Conservation (phyloP, 257 asterid genomes). For the Forsythia suspensa region DNA sequence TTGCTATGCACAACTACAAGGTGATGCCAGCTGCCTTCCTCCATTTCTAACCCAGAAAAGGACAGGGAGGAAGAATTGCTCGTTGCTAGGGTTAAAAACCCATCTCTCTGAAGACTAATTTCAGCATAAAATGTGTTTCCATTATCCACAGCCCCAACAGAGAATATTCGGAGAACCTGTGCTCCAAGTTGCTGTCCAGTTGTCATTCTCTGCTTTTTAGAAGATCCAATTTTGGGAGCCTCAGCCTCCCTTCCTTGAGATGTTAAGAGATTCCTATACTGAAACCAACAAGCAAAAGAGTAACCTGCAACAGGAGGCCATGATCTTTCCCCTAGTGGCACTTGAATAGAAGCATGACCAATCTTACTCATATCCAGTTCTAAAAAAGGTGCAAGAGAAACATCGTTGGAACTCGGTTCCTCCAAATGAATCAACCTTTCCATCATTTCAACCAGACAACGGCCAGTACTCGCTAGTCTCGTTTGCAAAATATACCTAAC, state of each 20-base stretch:
- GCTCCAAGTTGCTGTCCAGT: conserved; percentile 58
- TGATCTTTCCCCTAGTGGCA: conserved; percentile 97
- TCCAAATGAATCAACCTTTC: conserved; percentile 73
- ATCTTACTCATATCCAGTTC: conserved; percentile 94
- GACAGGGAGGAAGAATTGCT: conserved; percentile 91
- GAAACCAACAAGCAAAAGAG: conserved; percentile 98
- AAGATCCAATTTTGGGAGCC: conserved; percentile 56
- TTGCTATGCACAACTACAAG: conserved; percentile 98
- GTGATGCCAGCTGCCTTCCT: conserved; percentile 99
- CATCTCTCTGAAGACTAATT: conserved; percentile 88
- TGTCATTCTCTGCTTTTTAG: conserved; percentile 46
- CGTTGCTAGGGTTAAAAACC: conserved; percentile 81
- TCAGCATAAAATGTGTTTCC: conserved; percentile 77
- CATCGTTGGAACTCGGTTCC: conserved; percentile 79
- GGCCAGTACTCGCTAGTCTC: conserved; percentile 67
- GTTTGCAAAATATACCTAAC: conserved; percentile 85
- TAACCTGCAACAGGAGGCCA: conserved; percentile 99
- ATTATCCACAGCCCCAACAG: conserved; percentile 86
- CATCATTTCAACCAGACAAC: conserved; percentile 87
- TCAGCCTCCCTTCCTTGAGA: conserved; percentile 67
- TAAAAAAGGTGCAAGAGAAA: conserved; percentile 92
- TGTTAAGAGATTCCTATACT: conserved; percentile 70
- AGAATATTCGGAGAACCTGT: conserved; percentile 72
- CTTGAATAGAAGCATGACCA: conserved; percentile 97
- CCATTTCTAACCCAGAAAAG: conserved; percentile 87